Evolutionary conservation across 1,284 basidiomycete species (phyloP), one percentile per base, ranked within the genome.

Genomic region (Kwoniella shivajii): DNA sequence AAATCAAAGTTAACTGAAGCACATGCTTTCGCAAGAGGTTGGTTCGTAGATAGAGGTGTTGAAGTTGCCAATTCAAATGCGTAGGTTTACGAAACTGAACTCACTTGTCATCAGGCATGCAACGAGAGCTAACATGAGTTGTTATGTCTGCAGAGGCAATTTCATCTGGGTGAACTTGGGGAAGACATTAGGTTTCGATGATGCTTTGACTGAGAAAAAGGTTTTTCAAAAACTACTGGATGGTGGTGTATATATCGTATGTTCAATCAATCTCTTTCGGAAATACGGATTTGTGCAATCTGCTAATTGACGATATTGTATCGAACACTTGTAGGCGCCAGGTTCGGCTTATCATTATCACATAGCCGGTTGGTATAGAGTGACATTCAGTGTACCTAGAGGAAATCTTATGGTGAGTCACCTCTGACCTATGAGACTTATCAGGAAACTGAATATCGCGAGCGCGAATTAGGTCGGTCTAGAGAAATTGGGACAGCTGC

Each of bases 121-220:
- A 53, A 26, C 13, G 18, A 27, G 13, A 16, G 20, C 24, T 51
- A 33, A 18, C 34, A 13, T 13, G 24, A 37, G 11, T 26, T 18
- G 4, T 3, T 2, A 24, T 24, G 38, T 11, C 50, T 47, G 29
- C 39, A 73, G 71, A 1, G 76, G 76, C 14, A 69, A 77, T 55
- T 78, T 76, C 60, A 62, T 72, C 20, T 76, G 74, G 75, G 72
- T 76, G 42, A 64, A 77, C 49, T 53, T 77, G 3, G 75, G 73
- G 13, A 59, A 38, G 2, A 53, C 57, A 13, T 52, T 78, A 7
- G 73, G 68, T 2, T 76, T 72, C 60, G 47, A 47, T 24, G 68
- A 69, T 24, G 63, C 61, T 0, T 54, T 39, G 9, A 68, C 67
- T 55, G 75, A 77, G 65, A 75, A 73, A 63, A 63, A 59, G 42